These are phyloP conservation scores for Lachancea fermentati DNA, from an alignment of 805 yeast genomes.

Conservation along the genomic window DNA sequence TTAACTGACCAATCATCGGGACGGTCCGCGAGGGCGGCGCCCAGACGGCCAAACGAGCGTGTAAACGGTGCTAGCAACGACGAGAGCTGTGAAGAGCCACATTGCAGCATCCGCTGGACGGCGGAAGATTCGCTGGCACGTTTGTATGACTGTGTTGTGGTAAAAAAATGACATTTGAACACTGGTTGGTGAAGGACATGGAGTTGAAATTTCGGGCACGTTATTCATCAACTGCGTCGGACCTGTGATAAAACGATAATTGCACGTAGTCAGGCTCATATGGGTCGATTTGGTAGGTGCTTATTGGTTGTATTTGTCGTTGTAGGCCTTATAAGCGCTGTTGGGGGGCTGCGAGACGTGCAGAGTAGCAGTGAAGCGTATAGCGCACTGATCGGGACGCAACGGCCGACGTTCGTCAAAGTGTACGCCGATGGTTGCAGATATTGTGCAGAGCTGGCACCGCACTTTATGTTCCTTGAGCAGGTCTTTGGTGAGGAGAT, in stretches of 20 bases:
- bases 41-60: conserved; percentile 13
- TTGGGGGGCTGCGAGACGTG: background rate
- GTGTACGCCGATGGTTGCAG: conserved; percentile 42
- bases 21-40: background rate
- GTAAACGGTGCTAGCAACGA: conserved; percentile 24
- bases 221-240: background rate
- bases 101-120: conserved; percentile 25
- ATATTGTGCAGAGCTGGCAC: conserved; percentile 43
- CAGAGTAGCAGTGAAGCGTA: conserved; percentile 2
- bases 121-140: conserved; percentile 19
- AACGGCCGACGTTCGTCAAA: conserved; percentile 11
- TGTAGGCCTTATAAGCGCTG: background rate
- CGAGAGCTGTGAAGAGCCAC: conserved; percentile 31
- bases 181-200: background rate
- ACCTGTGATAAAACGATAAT: too few relatives aligned
- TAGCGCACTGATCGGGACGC: background rate
- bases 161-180: conserved; percentile 24
- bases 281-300: background rate
- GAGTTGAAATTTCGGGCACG: background rate
- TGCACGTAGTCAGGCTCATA: background rate
- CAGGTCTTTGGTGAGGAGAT: conserved; percentile 37
- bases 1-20: background rate
- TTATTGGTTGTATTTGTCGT: conserved; percentile 1
- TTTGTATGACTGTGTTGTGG: conserved; percentile 25
- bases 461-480: conserved; percentile 40